These are phyloP conservation scores for Fusarium mangiferae DNA, from an alignment of 2,329 filamentous ascomycete genomes.

Conservation along the genomic window DNA sequence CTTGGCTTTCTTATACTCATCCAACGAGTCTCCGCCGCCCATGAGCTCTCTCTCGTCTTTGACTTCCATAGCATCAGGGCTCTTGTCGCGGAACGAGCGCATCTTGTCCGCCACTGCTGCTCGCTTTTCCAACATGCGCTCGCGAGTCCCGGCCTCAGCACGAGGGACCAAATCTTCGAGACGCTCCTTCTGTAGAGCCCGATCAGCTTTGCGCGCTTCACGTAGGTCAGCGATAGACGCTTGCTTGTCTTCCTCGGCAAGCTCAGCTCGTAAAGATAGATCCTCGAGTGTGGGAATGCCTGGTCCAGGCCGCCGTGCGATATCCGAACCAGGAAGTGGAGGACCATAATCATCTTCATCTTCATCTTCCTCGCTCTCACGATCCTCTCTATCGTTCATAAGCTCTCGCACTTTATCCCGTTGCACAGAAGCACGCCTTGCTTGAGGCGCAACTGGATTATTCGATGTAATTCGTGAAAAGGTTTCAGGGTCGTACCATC, in stretches of 20 bases:
- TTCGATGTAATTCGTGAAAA: slow-evolving; percentile 56
- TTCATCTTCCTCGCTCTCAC: slow-evolving; percentile 43
- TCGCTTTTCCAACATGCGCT: slow-evolving; percentile 88
- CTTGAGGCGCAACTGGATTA: slow-evolving; percentile 17
- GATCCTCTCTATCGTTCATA: slow-evolving; percentile 56
- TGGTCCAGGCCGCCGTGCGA: slow-evolving; percentile 58
- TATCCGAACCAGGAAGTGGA: slow-evolving; percentile 39
- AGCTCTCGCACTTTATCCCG: slow-evolving; percentile 52
- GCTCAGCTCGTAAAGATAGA: slow-evolving; percentile 69
- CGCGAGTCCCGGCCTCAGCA: slow-evolving; percentile 83
- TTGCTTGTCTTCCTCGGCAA: slow-evolving; percentile 60
- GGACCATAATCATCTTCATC: slow-evolving; percentile 69
- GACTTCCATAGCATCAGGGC: slow-evolving; percentile 63
- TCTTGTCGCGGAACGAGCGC: slow-evolving; percentile 76
- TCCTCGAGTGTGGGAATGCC: slow-evolving; percentile 79
- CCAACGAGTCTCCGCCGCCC: slow-evolving; percentile 73
- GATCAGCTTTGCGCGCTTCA: slow-evolving; percentile 71
- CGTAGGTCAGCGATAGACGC: slow-evolving; percentile 66
- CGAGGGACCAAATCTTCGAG: slow-evolving; percentile 86
- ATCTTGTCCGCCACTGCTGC: slow-evolving; percentile 77
- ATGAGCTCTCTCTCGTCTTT: slow-evolving; percentile 79
- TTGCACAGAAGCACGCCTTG: slow-evolving; percentile 7
- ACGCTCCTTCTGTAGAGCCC: slow-evolving; percentile 73
- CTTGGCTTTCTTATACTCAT: slow-evolving; percentile 75
- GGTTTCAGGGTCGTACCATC: slow-evolving; percentile 90